Base-by-base conservation (phyloP, 2,329 filamentous ascomycete species). In the Lecanicillium sp. region DNA sequence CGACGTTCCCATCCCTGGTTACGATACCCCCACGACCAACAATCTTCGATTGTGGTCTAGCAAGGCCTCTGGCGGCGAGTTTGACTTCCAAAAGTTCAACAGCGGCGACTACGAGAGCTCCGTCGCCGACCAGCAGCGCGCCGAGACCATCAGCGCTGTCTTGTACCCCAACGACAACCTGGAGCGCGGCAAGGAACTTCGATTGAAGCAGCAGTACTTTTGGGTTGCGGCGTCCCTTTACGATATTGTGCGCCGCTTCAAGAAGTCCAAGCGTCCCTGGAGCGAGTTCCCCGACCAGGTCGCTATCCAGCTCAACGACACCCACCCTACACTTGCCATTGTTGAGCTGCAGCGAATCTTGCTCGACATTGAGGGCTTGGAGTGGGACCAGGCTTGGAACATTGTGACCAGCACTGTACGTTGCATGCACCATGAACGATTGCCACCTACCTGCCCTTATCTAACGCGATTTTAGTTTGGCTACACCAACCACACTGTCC, bases 81-180 rank as follows among this genome's bases (percentile, higher is more conserved):
- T 98, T 48, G 90, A 98, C 66, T 98, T 98, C 67, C 90, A 96
- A 57, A 97, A 97, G 61, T 98, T 98, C 79, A 98, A 98, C 67
- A 92, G 75, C 43, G 92, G 92, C 46, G 89, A 98, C 53, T 98
- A 98, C 58, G 92, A 98, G 66, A 92, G 86, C 66, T 94, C 92
- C 11, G 92, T 98, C 29, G 87, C 85, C n/a, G 92, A 98, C 51
- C 88, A 97, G 65, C 92, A 98, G 69, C 84, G 87, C 42, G 92
- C 92, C n/a, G 92, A 98, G 70, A 97, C 90, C 40, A 98, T 98
- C 66, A 96, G 89, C 37, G 90, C 90, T 22, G 92, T 98, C 12
- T 68, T 98, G 32, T 98, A 98, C 58, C 92, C 92, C 44, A 98
- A 98, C 56, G 90, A 97, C 64, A 97, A 95, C 63, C 77, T 98